Evolutionary conservation across 257 asterid genomes (phyloP), one percentile per base, ranked within the genome.

Genomic region (Anisodus acutangulus): DNA sequence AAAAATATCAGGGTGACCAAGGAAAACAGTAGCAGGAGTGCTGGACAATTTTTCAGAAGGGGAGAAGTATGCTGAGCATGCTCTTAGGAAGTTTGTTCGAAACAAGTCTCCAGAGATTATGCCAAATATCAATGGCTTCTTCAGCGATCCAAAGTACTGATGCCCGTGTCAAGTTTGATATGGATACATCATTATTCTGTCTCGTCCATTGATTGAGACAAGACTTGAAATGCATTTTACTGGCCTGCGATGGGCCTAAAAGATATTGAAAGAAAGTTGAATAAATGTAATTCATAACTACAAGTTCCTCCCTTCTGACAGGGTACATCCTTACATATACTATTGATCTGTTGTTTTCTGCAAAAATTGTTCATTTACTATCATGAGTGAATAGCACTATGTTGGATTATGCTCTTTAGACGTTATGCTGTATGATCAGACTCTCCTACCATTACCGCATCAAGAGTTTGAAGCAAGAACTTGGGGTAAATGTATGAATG

Each of bases 21-120:
- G 92, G 97, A 93, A 85, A 91, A 94, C 90, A 88, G 97, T 93
- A 60, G 97, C 97, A 69, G 97, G 98, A 10, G 86, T 94, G 71
- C 89, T 94, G 93, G 97, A 92, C 3, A 94, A 94, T 87, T 85
- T 82, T 62, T 89, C 90, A 0, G 98, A 94, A 86, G 98, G 98
- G 15, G 94, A 93, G 91, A 93, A 88, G 79, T 94, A 94, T 62
- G 54, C 93, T 0, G 90, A 92, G 51, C 97, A 93, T 82, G 86
- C 89, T 85, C 91, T 94, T 26, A 89, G 98, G 90, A 93, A 91
- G 88, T 94, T 66, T 45, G 95, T 93, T 6, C 97, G 95, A 63
- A 90, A 87, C 85, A 89, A 51, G 91, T 6, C 93, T 82, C 92
- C 98, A 0, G 91, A 94, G 90, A 89, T 94, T 88, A 94, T 94